phyloP scores from a whole-genome alignment of 768 basidiomycete genomes.

The Mycena filopes region DNA sequence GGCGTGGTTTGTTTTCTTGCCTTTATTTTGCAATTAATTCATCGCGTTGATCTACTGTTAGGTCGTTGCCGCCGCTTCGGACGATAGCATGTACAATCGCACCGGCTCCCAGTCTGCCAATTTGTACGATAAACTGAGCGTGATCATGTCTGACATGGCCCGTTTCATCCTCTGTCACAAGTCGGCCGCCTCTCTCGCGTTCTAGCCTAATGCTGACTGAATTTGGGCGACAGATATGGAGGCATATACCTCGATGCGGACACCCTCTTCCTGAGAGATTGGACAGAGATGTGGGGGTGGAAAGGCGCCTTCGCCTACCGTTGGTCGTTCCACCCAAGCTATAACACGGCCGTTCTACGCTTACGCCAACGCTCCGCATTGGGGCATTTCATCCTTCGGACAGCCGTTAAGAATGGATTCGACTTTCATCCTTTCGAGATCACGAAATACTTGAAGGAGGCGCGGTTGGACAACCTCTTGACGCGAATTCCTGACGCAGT shows the following conservation, averaged over 20 bases:
- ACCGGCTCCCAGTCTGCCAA: slow-evolving; percentile 87
- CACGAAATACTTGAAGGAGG: slow-evolving; percentile 90
- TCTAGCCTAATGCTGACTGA: neutral
- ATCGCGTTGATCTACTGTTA: too few relatives aligned
- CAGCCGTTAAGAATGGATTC: slow-evolving; percentile 90
- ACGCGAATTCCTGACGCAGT: slow-evolving; percentile 95
- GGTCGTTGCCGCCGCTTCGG: slow-evolving; percentile 47
- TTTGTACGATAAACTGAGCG: slow-evolving; percentile 90
- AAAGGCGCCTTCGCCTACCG: slow-evolving; percentile 97
- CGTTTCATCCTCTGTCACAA: slow-evolving; percentile 92
- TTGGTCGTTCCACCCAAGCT: slow-evolving; percentile 64
- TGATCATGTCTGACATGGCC: slow-evolving; percentile 96
- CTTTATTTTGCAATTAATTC: too few relatives aligned
- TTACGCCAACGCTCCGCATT: slow-evolving; percentile 93
- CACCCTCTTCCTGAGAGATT: slow-evolving; percentile 94
- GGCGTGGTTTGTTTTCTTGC: slow-evolving; percentile 51
- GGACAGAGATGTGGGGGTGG: slow-evolving; percentile 99
- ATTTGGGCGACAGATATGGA: slow-evolving; percentile 72
- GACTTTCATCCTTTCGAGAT: slow-evolving; percentile 99
- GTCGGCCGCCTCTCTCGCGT: slow-evolving; percentile 35
- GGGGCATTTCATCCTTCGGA: slow-evolving; percentile 93
- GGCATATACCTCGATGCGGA: slow-evolving; percentile 98
- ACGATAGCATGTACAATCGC: slow-evolving; percentile 63
- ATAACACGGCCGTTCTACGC: slow-evolving; percentile 96
- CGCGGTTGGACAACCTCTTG: slow-evolving; percentile 82